Base-by-base conservation (phyloP, 1,284 basidiomycete species). In the Cutaneotrichosporon cyanovorans region DNA sequence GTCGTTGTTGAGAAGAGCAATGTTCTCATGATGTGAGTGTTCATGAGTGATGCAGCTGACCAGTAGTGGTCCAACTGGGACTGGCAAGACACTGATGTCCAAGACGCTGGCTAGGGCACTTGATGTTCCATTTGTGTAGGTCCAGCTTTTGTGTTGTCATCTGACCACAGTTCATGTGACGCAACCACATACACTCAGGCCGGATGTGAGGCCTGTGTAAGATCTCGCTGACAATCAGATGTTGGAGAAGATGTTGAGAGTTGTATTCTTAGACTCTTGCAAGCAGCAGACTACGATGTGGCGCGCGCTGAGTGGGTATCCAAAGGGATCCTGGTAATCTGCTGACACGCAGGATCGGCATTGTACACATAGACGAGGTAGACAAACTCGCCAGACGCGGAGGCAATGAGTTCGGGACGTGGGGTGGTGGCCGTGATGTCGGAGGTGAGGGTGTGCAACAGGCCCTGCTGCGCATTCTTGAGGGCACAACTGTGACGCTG, bases 381-480 rank as follows among this genome's bases (percentile, higher is more conserved):
- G 92, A 97, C 73, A 97, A 96, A 73, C 81, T 96, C 45, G 85
- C 87, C 3, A 59, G 73, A 21, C 78, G 83, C 32, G 84, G 82
- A 48, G 74, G 76, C 21, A 75, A 77, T 11, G 82, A 84, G 12
- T 56, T 58, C 22, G 68, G 66, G 3, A 61, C 59, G 1, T 71
- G 62, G 57, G 71, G 83, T 4, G 61, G 63, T 7, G 83, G 85
- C 1, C 81, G 89, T 41, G 93, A 97, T 64, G 91, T 97, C 0
- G 85, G 88, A 18, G 92, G 92, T 5, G 91, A 95, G 75, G 92
- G 92, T 30, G 92, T 97, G 3, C 92, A 97, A 62, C 92, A 96
- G 69, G 75, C 88, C 10, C 76, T 97, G 19, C 75, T 97, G 1
- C 79, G 90, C 39, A 85, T 96, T 79, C 83, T 97, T 76, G 92